Conservation (phyloP, 805 yeast species). For the Cyberlindnera samutprakarnensis region DNA sequence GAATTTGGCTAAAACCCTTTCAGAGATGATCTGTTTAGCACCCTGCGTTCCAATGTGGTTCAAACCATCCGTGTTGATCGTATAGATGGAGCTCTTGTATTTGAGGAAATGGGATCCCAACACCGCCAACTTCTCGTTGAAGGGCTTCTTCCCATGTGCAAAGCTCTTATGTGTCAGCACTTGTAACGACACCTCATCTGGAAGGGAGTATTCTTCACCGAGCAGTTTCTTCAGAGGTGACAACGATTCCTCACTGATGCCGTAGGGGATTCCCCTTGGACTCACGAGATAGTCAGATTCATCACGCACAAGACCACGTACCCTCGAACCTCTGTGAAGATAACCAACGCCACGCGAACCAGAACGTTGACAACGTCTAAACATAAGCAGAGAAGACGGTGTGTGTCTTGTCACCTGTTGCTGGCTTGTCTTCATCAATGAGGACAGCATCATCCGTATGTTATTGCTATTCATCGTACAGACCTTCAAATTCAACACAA, state of each 20-base stretch:
- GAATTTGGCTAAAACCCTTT: slow-evolving; percentile 42
- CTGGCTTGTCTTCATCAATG: too few relatives aligned
- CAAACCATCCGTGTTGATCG: slow-evolving; percentile 24
- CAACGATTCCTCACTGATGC: slow-evolving; percentile 40
- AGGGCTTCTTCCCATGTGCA: slow-evolving; percentile 85
- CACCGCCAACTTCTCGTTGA: slow-evolving; percentile 76
- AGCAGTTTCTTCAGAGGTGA: slow-evolving; percentile 42
- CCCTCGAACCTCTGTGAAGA: slow-evolving; percentile 41
- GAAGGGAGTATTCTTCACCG: slow-evolving; percentile 41
- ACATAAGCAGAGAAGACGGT: not conserved
- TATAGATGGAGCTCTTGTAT: slow-evolving; percentile 27
- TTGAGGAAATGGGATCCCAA: slow-evolving; percentile 62
- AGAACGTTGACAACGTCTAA: not conserved
- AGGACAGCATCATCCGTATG: too few relatives aligned
- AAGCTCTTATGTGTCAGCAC: slow-evolving; percentile 90
- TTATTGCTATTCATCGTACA: too few relatives aligned
- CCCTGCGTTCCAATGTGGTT: slow-evolving; percentile 52
- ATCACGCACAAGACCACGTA: slow-evolving; percentile 65
- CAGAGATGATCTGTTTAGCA: slow-evolving; percentile 45
- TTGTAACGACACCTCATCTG: slow-evolving; percentile 63
- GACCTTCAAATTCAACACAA: too few relatives aligned
- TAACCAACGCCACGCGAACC: slow-evolving; percentile 30
- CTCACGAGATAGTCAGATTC: slow-evolving; percentile 49
- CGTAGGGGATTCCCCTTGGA: slow-evolving; percentile 48
- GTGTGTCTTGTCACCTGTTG: too few relatives aligned